Base-by-base conservation (phyloP, 2,329 filamentous ascomycete species). In the Hymenotorrendiella dingleyae region DNA sequence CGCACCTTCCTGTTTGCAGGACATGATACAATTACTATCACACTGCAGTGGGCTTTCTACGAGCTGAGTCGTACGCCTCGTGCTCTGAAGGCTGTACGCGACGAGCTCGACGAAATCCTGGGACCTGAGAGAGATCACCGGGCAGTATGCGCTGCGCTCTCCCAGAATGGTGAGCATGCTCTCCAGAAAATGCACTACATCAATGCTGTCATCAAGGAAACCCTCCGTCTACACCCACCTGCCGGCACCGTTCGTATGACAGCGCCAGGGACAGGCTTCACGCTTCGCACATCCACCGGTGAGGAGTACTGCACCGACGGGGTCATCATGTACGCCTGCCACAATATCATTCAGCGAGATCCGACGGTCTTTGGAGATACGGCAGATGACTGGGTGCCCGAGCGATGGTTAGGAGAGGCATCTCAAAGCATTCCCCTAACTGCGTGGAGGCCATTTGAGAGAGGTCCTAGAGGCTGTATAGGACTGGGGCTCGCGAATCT, bases 361-460 rank as follows among this genome's bases (percentile, higher is more conserved):
- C 58, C 64, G 3, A 50, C 48, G 3, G n/a, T n/a, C n/a, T 63
- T 65, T 50, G 77, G 68, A 68, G 58, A 60, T 1, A 59, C 67
- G 3, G 62, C 70, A 0, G 55, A 63, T n/a, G 58, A 63, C 10
- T 76, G 73, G 53, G 45, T 73, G 3, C 73, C 67, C 0, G 71
- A 74, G 33, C 67, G 73, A 6, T 76, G 63, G 58, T 57, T 70
- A 26, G 60, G 60, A 4, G 58, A 52, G 8, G 58, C 58, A 0
- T 62, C 53, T 12, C 53, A 68, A 59, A 61, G 24, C 47, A 57
- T 35, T 67, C 69, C 52, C 43, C 53, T 49, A 12, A 36, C 26
- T 3, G 76, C 73, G 3, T 80, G 68, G 67, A 65, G 75, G n/a
- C 65, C 72, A 0, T 81, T 81, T 55, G 72, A 74, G 49, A 65